Evolutionary conservation across 805 yeast genomes (phyloP).

Genomic region (Kazachstania africana): DNA sequence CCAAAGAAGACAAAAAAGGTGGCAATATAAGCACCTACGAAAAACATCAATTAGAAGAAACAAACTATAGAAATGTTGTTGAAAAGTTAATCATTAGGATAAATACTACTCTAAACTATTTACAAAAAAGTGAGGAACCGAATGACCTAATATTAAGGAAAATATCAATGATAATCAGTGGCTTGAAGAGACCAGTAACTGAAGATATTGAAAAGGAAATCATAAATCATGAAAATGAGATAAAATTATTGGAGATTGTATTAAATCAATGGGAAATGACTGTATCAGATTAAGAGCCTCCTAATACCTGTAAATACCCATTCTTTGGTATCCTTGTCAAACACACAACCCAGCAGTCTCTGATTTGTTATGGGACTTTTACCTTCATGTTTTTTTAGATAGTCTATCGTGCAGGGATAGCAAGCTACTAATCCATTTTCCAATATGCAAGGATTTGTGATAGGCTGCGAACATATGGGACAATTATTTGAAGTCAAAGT

Average conservation of each 20-base stretch:
- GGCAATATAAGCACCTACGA: background rate
- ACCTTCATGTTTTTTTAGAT: conserved; percentile 38
- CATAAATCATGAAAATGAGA: conserved; percentile 17
- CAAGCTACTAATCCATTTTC: conserved; percentile 91
- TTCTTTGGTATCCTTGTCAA: conserved; percentile 40
- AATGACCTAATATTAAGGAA: conserved; percentile 12
- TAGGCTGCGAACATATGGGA: conserved; percentile 53
- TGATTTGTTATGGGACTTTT: conserved; percentile 78
- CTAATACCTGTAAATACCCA: conserved; percentile 75
- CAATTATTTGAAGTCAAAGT: conserved; percentile 29
- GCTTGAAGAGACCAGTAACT: conserved; percentile 12
- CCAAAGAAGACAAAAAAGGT: background rate
- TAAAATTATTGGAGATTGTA: conserved; percentile 12
- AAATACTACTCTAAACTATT: conserved; percentile 12
- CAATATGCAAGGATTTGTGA: conserved; percentile 72
- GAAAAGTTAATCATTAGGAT: conserved; percentile 6
- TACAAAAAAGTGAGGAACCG: conserved; percentile 3
- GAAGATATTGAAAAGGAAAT: conserved; percentile 17
- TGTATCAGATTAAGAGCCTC: conserved; percentile 20
- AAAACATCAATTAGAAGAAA: too few species aligned
- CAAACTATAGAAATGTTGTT: too few species aligned
- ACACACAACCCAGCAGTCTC: conserved; percentile 58
- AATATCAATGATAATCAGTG: conserved; percentile 13
- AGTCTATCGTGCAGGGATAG: conserved; percentile 70
- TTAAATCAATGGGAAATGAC: conserved; percentile 22